These are phyloP conservation scores for Beauveria varroae DNA, from an alignment of 2,329 filamentous ascomycete genomes.

Conservation along the genomic window DNA sequence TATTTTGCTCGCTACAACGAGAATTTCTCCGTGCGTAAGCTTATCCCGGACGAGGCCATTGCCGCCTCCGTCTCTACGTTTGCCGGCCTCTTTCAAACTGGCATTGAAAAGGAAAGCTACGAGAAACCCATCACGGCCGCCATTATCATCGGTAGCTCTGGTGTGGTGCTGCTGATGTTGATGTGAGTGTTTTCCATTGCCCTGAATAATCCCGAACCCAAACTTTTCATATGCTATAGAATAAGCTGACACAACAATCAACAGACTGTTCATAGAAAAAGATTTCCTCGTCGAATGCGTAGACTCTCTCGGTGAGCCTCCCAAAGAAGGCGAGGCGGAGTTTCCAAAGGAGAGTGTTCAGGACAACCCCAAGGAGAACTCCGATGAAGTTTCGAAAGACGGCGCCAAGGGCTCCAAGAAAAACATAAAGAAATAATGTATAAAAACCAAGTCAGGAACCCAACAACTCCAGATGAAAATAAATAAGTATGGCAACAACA, in stretches of 20 bases:
- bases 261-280: constrained; percentile 47
- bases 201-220: neutral
- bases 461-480: neutral
- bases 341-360: neutral
- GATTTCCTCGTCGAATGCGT: constrained; percentile 45
- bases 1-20: constrained; percentile 49
- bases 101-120: constrained; percentile 18
- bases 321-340: constrained; percentile 20
- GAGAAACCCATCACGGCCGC: constrained; percentile 27
- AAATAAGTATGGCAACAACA: neutral
- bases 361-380: neutral
- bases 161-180: constrained; percentile 43
- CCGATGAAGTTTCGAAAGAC: neutral
- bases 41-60: constrained; percentile 23
- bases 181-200: constrained; percentile 46
- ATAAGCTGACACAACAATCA: constrained; percentile 10
- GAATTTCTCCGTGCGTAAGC: constrained; percentile 18
- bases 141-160: constrained; percentile 41
- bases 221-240: neutral
- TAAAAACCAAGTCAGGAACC: neutral
- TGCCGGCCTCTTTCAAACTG: constrained; percentile 20
- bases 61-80: constrained; percentile 21
- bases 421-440: constrained; percentile 2
- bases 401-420: neutral
- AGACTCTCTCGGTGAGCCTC: constrained; percentile 30